A percentile compares a stretch with the other conserved stretches of the same genome.
phyloP scores from a whole-genome alignment of 352 stramenopile genomes.

The Peronospora tabacina region DNA sequence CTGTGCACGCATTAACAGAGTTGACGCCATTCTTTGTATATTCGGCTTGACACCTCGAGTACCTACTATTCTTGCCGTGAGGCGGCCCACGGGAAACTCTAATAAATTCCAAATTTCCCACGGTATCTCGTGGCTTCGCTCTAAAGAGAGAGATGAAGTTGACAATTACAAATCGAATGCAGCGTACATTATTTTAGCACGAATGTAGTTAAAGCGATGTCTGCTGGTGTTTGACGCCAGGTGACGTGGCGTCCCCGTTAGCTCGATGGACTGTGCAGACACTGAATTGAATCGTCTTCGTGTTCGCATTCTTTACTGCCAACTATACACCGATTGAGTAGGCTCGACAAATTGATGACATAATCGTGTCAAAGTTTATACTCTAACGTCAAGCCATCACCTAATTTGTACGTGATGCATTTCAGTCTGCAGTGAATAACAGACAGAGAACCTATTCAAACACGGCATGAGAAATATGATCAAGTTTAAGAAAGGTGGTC shows the following conservation, averaged over 20 bases:
- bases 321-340: background rate
- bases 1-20: too few relatives aligned
- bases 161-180: background rate
- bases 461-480: too few relatives aligned
- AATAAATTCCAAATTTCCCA: too few relatives aligned
- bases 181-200: background rate
- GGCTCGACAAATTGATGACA: background rate
- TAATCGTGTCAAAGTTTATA: background rate
- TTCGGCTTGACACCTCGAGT: too few relatives aligned
- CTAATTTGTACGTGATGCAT: background rate
- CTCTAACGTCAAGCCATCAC: background rate
- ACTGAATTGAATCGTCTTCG: background rate
- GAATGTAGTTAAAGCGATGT: too few relatives aligned
- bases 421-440: too few relatives aligned
- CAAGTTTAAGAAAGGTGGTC: too few relatives aligned
- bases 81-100: too few relatives aligned
- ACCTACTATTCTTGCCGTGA: too few relatives aligned
- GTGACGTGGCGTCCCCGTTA: background rate
- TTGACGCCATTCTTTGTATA: too few relatives aligned
- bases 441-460: too few relatives aligned
- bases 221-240: background rate
- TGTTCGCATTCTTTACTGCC: background rate
- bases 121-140: too few relatives aligned
- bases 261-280: background rate
- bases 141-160: background rate